phyloP scores from a whole-genome alignment of 2,329 filamentous ascomycete genomes.

The Lachnellula subtilissima region DNA sequence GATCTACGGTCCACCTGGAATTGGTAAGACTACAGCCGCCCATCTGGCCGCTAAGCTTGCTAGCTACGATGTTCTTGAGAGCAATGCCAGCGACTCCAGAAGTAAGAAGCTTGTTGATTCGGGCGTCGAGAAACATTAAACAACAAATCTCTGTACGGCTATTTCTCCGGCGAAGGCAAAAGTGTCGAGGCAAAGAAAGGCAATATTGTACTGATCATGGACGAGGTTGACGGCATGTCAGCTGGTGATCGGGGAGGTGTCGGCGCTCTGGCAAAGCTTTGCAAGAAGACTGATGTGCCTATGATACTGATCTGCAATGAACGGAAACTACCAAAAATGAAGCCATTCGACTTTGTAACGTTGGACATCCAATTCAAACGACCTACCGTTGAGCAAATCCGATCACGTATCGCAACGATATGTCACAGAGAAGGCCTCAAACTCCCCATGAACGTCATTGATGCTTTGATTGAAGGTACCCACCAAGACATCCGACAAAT shows the following conservation, averaged over 20 bases:
- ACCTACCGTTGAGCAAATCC: constrained; percentile 85
- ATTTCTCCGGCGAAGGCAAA: constrained; percentile 80
- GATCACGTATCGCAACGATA: constrained; percentile 90
- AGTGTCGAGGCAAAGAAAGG: constrained; percentile 76
- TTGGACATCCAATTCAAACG: constrained; percentile 84
- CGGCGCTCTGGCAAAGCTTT: constrained; percentile 86
- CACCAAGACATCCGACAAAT: constrained; percentile 96
- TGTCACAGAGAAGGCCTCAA: constrained; percentile 88
- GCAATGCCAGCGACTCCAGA: constrained; percentile 89
- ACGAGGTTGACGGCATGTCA: constrained; percentile 98
- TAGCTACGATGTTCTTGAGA: constrained; percentile 90
- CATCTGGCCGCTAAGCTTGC: constrained; percentile 90
- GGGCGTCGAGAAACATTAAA: constrained; percentile 85
- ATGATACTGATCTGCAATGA: constrained; percentile 99
- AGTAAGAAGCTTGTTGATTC: constrained; percentile 94
- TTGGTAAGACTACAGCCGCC: constrained; percentile 95
- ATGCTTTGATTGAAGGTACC: constrained; percentile 91
- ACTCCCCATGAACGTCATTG: constrained; percentile 75
- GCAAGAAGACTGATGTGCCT: constrained; percentile 90
- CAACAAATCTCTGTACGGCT: constrained; percentile 88
- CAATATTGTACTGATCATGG: constrained; percentile 96
- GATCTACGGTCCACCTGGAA: constrained; percentile 89
- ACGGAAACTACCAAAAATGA: constrained; percentile 90
- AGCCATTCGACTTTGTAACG: constrained; percentile 84
- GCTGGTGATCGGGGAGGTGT: constrained; percentile 94